Percentiles rank a stretch among this genome's conserved stretches.
Evolutionary conservation across 1,284 basidiomycete species (phyloP).

Genomic region (Cutaneotrichosporon dermatis): DNA sequence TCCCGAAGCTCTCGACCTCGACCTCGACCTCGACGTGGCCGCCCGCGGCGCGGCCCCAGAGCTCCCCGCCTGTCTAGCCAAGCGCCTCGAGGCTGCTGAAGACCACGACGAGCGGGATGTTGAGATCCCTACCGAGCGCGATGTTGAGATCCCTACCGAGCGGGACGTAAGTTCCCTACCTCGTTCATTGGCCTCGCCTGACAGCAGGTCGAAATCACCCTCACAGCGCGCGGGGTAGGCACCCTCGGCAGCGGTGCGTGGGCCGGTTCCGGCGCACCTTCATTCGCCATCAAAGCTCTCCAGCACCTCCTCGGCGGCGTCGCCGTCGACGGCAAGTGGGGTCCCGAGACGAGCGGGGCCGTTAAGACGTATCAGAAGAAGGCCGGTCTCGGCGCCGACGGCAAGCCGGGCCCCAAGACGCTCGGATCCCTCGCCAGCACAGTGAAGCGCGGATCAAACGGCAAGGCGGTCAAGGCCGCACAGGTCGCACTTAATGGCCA

Average conservation of each 20-base stretch:
- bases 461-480: slow-evolving; percentile 2
- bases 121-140: background rate
- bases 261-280: background rate
- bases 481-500: slow-evolving; percentile 1
- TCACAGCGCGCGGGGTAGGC: slow-evolving; percentile 1
- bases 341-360: slow-evolving; percentile 1
- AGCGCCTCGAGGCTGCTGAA: no score
- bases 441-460: background rate
- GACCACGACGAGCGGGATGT: no score
- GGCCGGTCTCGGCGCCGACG: slow-evolving; percentile 2
- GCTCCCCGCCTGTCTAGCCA: no score
- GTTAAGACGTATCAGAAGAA: background rate
- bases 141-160: background rate
- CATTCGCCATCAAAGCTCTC: slow-evolving; percentile 2
- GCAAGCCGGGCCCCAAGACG: slow-evolving; percentile 3
- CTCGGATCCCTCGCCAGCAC: slow-evolving; percentile 5
- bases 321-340: slow-evolving; percentile 6
- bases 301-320: slow-evolving; percentile 6
- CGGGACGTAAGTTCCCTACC: background rate
- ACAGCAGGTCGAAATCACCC: background rate
- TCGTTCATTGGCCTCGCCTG: background rate
- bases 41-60: background rate
- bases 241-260: background rate
- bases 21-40: background rate
- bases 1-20: background rate